These are phyloP conservation scores for Aspergillus eucalypticola DNA, from an alignment of 2,329 filamentous ascomycete species.

Conservation along the genomic window DNA sequence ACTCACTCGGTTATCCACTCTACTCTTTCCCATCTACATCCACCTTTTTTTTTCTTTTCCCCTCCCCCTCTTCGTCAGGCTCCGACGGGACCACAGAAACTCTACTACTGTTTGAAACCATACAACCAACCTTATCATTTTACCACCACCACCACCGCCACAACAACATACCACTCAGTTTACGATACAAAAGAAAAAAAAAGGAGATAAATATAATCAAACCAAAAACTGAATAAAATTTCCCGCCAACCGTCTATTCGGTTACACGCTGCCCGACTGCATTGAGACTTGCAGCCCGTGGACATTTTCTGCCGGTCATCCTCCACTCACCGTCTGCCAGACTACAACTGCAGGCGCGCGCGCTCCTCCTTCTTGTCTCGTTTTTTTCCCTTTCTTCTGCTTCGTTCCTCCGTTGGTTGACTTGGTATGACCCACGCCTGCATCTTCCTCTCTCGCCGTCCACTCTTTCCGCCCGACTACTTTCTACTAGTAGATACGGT, in stretches of 20 bases:
- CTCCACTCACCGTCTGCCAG: slow-evolving; percentile 27
- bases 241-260: slow-evolving; percentile 1
- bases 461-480: slow-evolving; percentile 11
- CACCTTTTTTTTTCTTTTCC: slow-evolving; percentile 16
- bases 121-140: not conserved
- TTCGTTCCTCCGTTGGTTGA: slow-evolving; percentile 11
- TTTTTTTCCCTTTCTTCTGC: slow-evolving; percentile 7
- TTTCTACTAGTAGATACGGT: not conserved
- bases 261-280: slow-evolving; percentile 19
- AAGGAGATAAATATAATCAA: too few species aligned
- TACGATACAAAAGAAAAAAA: too few species aligned
- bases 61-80: slow-evolving; percentile 20
- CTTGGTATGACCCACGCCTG: slow-evolving; percentile 8
- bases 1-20: not conserved
- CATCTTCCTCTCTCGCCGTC: slow-evolving; percentile 1
- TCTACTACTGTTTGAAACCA: not conserved
- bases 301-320: slow-evolving; percentile 15
- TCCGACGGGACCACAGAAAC: slow-evolving; percentile 4
- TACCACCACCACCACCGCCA: not conserved
- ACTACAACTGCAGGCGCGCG: slow-evolving; percentile 17
- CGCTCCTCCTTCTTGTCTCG: slow-evolving; percentile 10
- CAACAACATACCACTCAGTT: too few species aligned
- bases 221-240: too few species aligned
- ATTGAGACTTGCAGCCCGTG: slow-evolving; percentile 18
- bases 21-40: slow-evolving; percentile 15